Percentiles rank a stretch among this genome's conserved stretches.
Conservation (phyloP, 2,329 filamentous ascomycete genomes). For the Xylaria sp. region DNA sequence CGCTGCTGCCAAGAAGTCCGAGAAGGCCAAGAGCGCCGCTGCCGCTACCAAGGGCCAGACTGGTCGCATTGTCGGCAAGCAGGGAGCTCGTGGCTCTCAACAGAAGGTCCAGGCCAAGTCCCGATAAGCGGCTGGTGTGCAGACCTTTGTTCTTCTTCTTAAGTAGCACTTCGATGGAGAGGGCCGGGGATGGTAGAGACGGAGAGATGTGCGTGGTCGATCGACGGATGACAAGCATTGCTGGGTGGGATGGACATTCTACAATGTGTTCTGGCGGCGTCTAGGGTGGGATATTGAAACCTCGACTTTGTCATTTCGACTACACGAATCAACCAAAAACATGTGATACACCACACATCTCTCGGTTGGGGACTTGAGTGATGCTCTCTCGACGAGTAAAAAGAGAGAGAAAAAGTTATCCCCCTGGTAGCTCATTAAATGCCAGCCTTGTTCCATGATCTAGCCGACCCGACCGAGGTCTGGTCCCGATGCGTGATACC, state of each 20-base stretch:
- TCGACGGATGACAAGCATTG: constrained; percentile 18
- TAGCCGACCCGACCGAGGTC: neutral
- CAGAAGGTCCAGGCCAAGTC: constrained; percentile 79
- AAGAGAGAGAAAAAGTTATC: constrained; percentile 20
- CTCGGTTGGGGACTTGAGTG: constrained; percentile 29
- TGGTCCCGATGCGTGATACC: constrained; percentile 1
- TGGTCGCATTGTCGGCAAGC: constrained; percentile 85
- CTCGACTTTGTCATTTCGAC: constrained; percentile 28
- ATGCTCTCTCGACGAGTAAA: constrained; percentile 27
- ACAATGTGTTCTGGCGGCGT: constrained; percentile 32
- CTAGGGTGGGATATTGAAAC: constrained; percentile 31
- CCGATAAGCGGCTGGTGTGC: constrained; percentile 56
- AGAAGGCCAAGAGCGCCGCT: constrained; percentile 93
- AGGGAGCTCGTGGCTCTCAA: constrained; percentile 87
- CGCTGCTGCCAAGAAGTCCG: constrained; percentile 92
- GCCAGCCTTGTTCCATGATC: constrained; percentile 30
- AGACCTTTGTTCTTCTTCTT: neutral
- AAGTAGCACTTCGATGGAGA: constrained; percentile 14
- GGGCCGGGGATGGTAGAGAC: constrained; percentile 17
- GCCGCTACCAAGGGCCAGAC: constrained; percentile 69
- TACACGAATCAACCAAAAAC: constrained; percentile 19
- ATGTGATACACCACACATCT: constrained; percentile 24
- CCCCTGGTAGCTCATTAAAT: constrained; percentile 32
- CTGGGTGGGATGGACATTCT: constrained; percentile 21
- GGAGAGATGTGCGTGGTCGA: constrained; percentile 9